Evolutionary conservation across 2,329 filamentous ascomycete species (phyloP), one percentile per base, ranked within the genome.

Genomic region (Coniochaeta ligniaria): DNA sequence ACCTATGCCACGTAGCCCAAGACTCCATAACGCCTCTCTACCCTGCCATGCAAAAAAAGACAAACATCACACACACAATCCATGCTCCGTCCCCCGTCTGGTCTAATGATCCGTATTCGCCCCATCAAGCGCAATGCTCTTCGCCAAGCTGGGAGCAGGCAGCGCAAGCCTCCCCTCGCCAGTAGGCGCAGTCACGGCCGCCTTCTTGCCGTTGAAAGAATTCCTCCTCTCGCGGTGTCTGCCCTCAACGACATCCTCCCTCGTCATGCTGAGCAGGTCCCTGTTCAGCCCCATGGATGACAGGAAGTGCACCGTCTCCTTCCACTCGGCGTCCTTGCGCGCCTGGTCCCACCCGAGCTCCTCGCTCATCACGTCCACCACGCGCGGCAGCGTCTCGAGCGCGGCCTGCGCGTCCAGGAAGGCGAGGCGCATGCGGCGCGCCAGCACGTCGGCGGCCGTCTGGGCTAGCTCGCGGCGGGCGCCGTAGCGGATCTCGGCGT

Each of bases 371-470:
- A 91, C 73, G 68, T 91, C 88, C 64, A 92, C 89, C 60, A 92
- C 84, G 22, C 74, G 76, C 8, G 89, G 88, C 20, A 92, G 80
- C 1, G 87, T 83, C 69, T 88, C 83, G 12, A 91, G 80, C 0
- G 88, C 86, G 28, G 85, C 85, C 69, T 90, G 83, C 1, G 87
- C 87, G 72, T 92, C 90, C 64, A 92, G 75, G 77, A 92, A 92
- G n/a, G 89, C 87, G 52, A 92, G 77, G 60, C 89, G 82, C 50
- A 86, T 91, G 60, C 89, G 80, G 60, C 89, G 84, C 17, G 88
- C 85, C 60, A 92, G 80, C 38, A 91, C 83, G 70, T 92, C 89
- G 54, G 87, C 82, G 2, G 87, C 87, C 2, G 86, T 89, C 72
- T 89, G 86, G 2, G 89, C 89, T 62, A 89, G 87, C 74, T 92